Evolutionary conservation across 331 rosid species (phyloP), one percentile per base, ranked within the genome.

Genomic region (Malus hybrid): DNA sequence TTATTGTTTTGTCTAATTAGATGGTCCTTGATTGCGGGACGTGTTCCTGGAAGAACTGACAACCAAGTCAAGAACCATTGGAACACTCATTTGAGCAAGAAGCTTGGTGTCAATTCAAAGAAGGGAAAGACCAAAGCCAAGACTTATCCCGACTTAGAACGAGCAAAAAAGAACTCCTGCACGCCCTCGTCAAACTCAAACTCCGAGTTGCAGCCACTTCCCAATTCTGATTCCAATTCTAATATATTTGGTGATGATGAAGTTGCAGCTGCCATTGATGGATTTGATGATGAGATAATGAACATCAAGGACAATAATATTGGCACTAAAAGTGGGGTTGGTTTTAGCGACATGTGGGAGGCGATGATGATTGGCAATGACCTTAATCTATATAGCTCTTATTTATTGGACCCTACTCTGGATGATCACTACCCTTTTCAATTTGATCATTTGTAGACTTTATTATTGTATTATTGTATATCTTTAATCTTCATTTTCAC

Each of bases 1-100:
- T 8, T 57, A 57, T 57, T 54, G 46, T 67, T 10, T 54, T 48
- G 29, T 20, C 6, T 10, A 31, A 63, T 67, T 52, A 89, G 91
- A 86, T 87, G 91, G 95, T 87, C 95, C 20, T 73, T 90, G 86
- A 90, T 90, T 1, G 95, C 95, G 12, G 92, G 95, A 31, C 79
- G 94, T 77, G 86, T 89, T 19, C 92, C 92, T 6, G 94, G 94
- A 7, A 85, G 95, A 72, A 83, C 89, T 1, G 89, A 85, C 71
- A 85, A 85, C 56, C 86, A 85, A 71, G 85, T 85, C 4, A 85
- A 85, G 79, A 85, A 85, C 44, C 82, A 85, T 18, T 85, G 89
- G 89, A 85, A 85, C 80, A 50, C 86, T 73, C 77, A 59, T 80
- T 82, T 85, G 81, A 82, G 85, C 71, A 85, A 82, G 48, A 85